Evolutionary conservation across 169 alveolate species (phyloP), one percentile per base, ranked within the genome.

Genomic region (Neospora caninum): DNA sequence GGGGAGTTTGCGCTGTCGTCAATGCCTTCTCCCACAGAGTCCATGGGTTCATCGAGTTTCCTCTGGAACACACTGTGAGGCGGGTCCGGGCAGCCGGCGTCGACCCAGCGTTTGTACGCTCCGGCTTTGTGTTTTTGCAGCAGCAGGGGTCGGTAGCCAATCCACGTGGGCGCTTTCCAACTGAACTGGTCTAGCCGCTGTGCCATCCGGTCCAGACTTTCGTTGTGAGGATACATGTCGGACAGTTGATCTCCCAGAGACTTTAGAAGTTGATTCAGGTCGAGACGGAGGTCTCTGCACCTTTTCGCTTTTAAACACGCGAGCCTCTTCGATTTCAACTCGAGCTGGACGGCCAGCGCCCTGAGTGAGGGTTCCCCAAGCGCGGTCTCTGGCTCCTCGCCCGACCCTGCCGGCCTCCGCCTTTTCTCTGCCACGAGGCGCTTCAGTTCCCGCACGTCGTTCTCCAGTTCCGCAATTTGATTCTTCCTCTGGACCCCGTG

Each of bases 91-190:
- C 89, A 82, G 39, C 67, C 89, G 89, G 54, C 38, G 43, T 39
- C 67, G 38, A 82, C 39, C 89, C 89, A 82, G 41, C 38, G 53
- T 29, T 42, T 20, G 39, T 82, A 88, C 49, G 0, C n/a, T 18
- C 58, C 93, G 31, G 34, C 58, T 54, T 88, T 88, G 58, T 88
- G 93, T 42, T 43, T 88, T 20, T 45, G 93, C n/a, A 88, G 84
- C 38, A 88, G 84, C 64, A 67, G 93, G 7, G 93, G 80, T 36
- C 93, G 80, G 58, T 88, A 88, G 82, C 64, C 93, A 18, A 88
- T 67, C 80, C 80, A 88, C 45, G 58, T 45, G 39, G 93, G 93
- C 49, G 93, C 80, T 25, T 88, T 88, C 93, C 80, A 58, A 18
- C 54, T 29, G 84, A 88, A 67, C 49, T 42, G 45, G 58, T 88